A percentile compares a stretch with the other conserved stretches of the same genome.
Evolutionary conservation across 73 alveolate species (phyloP).

Genomic region (Tetrahymena elliotti): DNA sequence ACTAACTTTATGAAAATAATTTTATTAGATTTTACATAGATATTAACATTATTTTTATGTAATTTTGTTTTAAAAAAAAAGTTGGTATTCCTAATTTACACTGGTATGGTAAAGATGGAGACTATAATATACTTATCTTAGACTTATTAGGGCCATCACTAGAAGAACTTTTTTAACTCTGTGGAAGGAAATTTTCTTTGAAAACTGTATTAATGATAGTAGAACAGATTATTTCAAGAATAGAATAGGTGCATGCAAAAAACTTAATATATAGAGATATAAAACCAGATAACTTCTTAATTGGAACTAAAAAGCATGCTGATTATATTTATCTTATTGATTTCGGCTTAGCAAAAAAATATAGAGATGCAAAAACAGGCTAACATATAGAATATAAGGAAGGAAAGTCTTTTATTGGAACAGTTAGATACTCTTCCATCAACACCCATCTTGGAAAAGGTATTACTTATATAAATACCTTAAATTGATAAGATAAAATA

Average conservation of each 20-base stretch:
- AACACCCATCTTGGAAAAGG: conserved; percentile 66
- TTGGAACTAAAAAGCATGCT: conserved; percentile 66
- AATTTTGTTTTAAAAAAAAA: conserved; percentile 48
- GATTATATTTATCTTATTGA: conserved; percentile 50
- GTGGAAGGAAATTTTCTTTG: conserved; percentile 60
- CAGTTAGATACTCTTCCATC: conserved; percentile 67
- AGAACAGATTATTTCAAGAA: conserved; percentile 69
- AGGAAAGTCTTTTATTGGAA: conserved; percentile 66
- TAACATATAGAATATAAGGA: conserved; percentile 54
- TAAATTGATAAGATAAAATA: conserved; percentile 32
- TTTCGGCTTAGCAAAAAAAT: conserved; percentile 48
- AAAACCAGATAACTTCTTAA: conserved; percentile 87
- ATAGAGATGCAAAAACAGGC: conserved; percentile 55
- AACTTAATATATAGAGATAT: conserved; percentile 69
- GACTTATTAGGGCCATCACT: conserved; percentile 77
- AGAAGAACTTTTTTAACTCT: conserved; percentile 59
- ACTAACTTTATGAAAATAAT: no score
- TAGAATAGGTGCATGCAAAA: conserved; percentile 75
- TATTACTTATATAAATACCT: neutral
- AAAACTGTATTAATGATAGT: conserved; percentile 76
- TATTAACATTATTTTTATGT: neutral
- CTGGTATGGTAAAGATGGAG: conserved; percentile 81
- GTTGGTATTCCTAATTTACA: conserved; percentile 82
- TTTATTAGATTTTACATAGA: neutral
- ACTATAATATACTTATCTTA: conserved; percentile 58